Evolutionary conservation across 148 eudicot species (phyloP).

Genomic region (Rhododendron henanense): DNA sequence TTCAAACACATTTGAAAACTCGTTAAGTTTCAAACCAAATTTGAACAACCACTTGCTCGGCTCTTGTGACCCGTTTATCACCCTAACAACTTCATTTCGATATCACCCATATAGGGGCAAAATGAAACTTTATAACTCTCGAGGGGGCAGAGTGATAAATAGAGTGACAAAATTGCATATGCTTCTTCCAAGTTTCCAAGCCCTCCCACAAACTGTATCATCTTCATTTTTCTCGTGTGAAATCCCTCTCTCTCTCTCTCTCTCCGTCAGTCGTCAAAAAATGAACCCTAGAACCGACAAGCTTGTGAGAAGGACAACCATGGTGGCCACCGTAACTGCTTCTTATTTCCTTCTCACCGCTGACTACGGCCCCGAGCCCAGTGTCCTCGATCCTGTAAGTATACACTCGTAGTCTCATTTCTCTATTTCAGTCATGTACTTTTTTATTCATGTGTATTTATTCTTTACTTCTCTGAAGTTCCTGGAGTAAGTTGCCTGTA

Average conservation of each 20-base stretch:
- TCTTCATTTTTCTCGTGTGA: background rate
- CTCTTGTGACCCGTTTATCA: too few relatives aligned
- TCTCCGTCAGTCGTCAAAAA: background rate
- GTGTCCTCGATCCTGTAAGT: constrained; percentile 67
- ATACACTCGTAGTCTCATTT: background rate
- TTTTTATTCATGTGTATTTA: background rate
- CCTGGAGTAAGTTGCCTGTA: background rate
- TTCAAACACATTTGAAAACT: too few relatives aligned
- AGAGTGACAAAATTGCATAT: background rate
- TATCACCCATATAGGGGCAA: background rate
- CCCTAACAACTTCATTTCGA: too few relatives aligned
- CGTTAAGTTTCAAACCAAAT: too few relatives aligned
- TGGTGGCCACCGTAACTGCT: constrained; percentile 59
- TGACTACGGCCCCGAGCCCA: constrained; percentile 69
- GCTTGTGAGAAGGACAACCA: constrained; percentile 67
- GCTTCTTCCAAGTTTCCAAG: background rate
- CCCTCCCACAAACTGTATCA: background rate
- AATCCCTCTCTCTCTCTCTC: background rate
- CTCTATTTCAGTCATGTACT: background rate
- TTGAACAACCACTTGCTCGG: too few relatives aligned
- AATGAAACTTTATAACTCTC: background rate
- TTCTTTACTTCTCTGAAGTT: background rate
- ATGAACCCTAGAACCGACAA: constrained; percentile 66
- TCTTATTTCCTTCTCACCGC: constrained; percentile 72
- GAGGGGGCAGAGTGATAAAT: background rate